Conservation (phyloP, 2,329 filamentous ascomycete species). For the Cordyceps pruinosa region DNA sequence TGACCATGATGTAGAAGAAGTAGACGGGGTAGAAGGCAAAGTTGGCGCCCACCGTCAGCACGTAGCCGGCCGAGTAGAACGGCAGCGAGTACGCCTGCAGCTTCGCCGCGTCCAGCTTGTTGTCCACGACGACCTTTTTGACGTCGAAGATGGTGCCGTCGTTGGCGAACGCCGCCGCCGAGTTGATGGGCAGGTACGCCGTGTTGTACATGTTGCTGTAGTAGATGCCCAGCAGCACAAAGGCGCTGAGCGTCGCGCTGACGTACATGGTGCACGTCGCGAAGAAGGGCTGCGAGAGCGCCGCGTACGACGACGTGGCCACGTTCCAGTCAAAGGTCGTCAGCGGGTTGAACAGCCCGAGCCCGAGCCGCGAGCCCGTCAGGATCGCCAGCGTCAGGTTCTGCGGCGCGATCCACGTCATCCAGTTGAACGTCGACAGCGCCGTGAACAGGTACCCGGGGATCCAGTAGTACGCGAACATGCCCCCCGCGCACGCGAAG, state of each 20-base stretch:
- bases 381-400: conserved; percentile 34
- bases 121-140: conserved; percentile 29
- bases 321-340: conserved; percentile 36
- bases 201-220: conserved; percentile 38
- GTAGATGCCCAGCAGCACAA: conserved; percentile 35
- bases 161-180: conserved; percentile 35
- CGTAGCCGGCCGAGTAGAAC: conserved; percentile 36
- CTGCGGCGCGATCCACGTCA: conserved; percentile 46
- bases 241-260: conserved; percentile 28
- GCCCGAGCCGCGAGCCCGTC: conserved; percentile 35
- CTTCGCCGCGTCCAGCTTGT: conserved; percentile 29
- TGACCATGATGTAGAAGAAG: conserved; percentile 36
- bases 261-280: conserved; percentile 31
- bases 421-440: conserved; percentile 45
- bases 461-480: conserved; percentile 49
- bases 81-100: conserved; percentile 39
- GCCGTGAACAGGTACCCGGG: conserved; percentile 43
- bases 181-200: conserved; percentile 41
- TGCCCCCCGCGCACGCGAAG: conserved; percentile 31
- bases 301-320: conserved; percentile 30
- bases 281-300: conserved; percentile 34
- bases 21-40: conserved; percentile 39
- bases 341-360: conserved; percentile 31
- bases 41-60: conserved; percentile 35
- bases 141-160: conserved; percentile 32